phyloP scores from a whole-genome alignment of 495 filamentous ascomycete species.

The Rostrohypoxylon terebratum region DNA sequence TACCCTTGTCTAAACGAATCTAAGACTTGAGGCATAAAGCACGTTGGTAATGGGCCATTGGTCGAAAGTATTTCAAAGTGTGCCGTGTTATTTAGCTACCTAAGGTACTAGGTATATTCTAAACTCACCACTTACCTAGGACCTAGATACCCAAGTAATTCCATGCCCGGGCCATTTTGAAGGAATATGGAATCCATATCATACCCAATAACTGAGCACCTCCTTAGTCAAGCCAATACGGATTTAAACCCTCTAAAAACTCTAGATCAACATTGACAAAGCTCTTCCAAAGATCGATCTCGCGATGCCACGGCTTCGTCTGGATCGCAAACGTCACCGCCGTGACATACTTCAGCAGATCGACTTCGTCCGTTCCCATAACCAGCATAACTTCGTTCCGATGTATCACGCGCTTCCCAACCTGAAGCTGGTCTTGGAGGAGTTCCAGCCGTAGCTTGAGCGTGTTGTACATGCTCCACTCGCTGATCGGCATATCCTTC shows the following conservation, averaged over 20 bases:
- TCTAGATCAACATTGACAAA: conserved; percentile 63
- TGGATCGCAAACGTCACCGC: conserved; percentile 61
- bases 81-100: too few relatives aligned
- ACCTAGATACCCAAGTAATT: background rate
- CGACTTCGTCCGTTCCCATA: conserved; percentile 59
- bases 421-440: conserved; percentile 41
- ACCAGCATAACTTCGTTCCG: conserved; percentile 59
- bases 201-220: background rate
- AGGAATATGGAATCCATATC: background rate
- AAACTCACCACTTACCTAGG: background rate
- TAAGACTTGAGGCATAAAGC: background rate
- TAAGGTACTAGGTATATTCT: too few relatives aligned
- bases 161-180: background rate
- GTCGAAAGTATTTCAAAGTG: too few relatives aligned
- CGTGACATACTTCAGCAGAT: conserved; percentile 54
- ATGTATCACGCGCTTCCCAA: conserved; percentile 54
- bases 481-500: conserved; percentile 61
- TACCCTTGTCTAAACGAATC: too few relatives aligned
- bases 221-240: conserved; percentile 55
- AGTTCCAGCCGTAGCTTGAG: conserved; percentile 48
- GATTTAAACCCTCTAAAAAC: conserved; percentile 57
- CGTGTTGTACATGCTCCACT: conserved; percentile 58
- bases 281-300: conserved; percentile 66
- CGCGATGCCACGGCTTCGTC: conserved; percentile 64
- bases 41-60: background rate